Conservation (phyloP, 2,329 filamentous ascomycete species). For the Pochonia chlamydosporia region DNA sequence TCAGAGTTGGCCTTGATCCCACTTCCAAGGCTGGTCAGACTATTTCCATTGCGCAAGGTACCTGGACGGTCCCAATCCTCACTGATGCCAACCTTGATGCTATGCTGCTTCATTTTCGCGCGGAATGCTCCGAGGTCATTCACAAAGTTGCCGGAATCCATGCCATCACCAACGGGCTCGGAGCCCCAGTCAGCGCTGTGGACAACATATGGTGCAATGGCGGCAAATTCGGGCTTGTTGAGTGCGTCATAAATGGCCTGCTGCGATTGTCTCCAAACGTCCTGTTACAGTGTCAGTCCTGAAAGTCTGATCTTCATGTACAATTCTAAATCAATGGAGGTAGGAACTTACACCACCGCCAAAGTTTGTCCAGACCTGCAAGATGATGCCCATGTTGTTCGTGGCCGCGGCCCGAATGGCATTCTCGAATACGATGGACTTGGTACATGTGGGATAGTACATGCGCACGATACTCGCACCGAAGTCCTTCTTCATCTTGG, state of each 20-base stretch:
- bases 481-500: slow-evolving; percentile 15
- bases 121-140: slow-evolving; percentile 13
- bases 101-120: slow-evolving; percentile 7
- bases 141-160: slow-evolving; percentile 14
- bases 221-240: slow-evolving; percentile 10
- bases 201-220: slow-evolving; percentile 14
- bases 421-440: slow-evolving; percentile 13
- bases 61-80: slow-evolving; percentile 16
- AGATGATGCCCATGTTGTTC: slow-evolving; percentile 15
- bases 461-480: slow-evolving; percentile 15
- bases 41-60: slow-evolving; percentile 10
- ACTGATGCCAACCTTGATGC: slow-evolving; percentile 13
- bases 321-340: too few species aligned
- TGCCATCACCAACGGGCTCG: slow-evolving; percentile 16
- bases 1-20: slow-evolving; percentile 15
- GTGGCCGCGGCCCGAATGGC: slow-evolving; percentile 13
- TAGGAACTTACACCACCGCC: slow-evolving; percentile 13
- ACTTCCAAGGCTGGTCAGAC: slow-evolving; percentile 10
- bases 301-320: too few species aligned
- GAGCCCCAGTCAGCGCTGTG: slow-evolving; percentile 16
- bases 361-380: slow-evolving; percentile 18
- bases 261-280: slow-evolving; percentile 14
- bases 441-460: slow-evolving; percentile 15
- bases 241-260: slow-evolving; percentile 15
- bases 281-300: background rate